Evolutionary conservation across 768 basidiomycete genomes (phyloP), one percentile per base, ranked within the genome.

Genomic region (Phanerochaete carnosa): DNA sequence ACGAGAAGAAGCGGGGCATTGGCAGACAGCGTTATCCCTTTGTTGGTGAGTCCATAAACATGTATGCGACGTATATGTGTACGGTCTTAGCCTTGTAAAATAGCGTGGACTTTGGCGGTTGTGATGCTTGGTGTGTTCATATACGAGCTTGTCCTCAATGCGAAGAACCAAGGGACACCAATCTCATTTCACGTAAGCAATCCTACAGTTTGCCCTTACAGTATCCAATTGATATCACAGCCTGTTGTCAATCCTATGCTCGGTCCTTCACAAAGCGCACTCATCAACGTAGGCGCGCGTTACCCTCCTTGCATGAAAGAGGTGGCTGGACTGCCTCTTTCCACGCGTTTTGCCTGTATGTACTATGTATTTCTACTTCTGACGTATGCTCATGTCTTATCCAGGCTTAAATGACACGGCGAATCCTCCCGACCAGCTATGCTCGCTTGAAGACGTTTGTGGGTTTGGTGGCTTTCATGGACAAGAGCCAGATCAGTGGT

Each of bases 301-400:
- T 97, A 95, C 70, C 91, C 92, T 15, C 90, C 95, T 0, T 96
- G 94, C 66, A 95, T 95, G 91, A 95, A 94, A 70, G 65, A 72
- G 5, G 85, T 94, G 7, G 65, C 73, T 30, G 79, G 74, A 11
- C 73, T 92, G 12, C 80, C 86, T 45, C 77, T 79, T 16, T 80
- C 82, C 2, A 82, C 81, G 0, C 69, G 71, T 19, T 75, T 92
- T 49, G 80, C 83, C 57, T 92, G 90, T 90, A 66, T 58, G 83
- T 72, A 25, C 28, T 30, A 30, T 56, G 62, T 29, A 56, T 19
- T 67, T 28, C 15, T 46, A 2, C 19, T 8, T 19, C 13, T 6
- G 33, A 13, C 33, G 33, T 35, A 33, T 47, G 25, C 23, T 45
- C 37, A 47, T 45, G 5, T 28, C 19, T 13, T 25, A 11, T 33